phyloP scores from a whole-genome alignment of 345 rosid genomes.

The Gossypium mustelinum region DNA sequence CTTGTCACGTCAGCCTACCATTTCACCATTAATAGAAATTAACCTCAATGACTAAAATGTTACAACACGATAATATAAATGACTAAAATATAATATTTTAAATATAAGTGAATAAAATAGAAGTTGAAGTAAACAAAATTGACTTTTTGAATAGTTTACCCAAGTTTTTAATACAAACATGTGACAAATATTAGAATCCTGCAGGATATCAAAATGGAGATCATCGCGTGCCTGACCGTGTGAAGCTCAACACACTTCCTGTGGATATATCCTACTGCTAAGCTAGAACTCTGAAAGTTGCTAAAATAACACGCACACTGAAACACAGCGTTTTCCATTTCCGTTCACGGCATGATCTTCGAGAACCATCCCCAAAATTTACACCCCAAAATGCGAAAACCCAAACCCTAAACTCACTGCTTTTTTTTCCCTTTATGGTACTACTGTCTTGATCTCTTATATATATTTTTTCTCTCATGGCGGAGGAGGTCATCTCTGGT shows the following conservation, averaged over 20 bases:
- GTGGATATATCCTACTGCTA: background rate
- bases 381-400: background rate
- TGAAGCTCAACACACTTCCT: background rate
- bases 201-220: background rate
- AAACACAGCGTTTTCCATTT: background rate
- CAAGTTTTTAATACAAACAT: too few relatives aligned
- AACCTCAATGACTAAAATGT: too few relatives aligned
- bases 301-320: background rate
- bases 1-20: fast-evolving
- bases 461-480: constrained; percentile 26
- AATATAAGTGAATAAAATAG: fast-evolving
- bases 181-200: too few relatives aligned
- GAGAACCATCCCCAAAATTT: background rate
- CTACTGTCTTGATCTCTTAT: background rate
- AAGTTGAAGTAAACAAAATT: too few relatives aligned
- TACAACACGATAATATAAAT: too few relatives aligned
- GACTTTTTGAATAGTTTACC: too few relatives aligned
- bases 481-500: constrained; percentile 48
- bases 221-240: background rate
- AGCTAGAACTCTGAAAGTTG: background rate
- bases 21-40: too few relatives aligned
- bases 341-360: constrained; percentile 12
- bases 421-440: background rate
- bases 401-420: background rate
- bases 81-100: fast-evolving